A percentile compares a stretch with the other conserved stretches of the same genome.
phyloP scores from a whole-genome alignment of 2,329 filamentous ascomycete species.

The Phialophora tarda region DNA sequence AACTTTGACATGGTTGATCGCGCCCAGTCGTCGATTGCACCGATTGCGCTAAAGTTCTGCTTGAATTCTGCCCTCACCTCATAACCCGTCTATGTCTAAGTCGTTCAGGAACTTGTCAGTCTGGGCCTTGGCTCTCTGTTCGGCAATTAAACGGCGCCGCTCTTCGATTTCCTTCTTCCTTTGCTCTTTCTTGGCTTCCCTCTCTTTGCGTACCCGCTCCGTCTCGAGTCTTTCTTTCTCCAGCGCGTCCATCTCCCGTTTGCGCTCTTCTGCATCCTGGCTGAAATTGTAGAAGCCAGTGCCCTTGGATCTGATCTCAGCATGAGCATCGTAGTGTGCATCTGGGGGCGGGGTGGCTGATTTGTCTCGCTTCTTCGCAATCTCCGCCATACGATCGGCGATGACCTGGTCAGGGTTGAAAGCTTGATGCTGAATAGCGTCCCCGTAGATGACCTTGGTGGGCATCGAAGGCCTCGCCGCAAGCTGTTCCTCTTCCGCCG shows the following conservation, averaged over 20 bases:
- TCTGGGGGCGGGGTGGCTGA: conserved; percentile 79
- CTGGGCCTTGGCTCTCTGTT: conserved; percentile 67
- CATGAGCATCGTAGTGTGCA: conserved; percentile 82
- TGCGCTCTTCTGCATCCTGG: conserved; percentile 69
- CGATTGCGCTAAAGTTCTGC: no score
- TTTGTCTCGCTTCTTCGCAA: conserved; percentile 78
- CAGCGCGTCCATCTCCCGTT: conserved; percentile 77
- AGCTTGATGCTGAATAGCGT: conserved; percentile 80
- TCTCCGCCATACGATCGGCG: conserved; percentile 72
- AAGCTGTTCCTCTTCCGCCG: conserved; percentile 70
- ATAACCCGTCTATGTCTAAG: conserved; percentile 31
- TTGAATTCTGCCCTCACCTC: conserved; percentile 8
- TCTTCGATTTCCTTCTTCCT: conserved; percentile 68
- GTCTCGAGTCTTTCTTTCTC: conserved; percentile 71
- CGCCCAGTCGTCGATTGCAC: no score
- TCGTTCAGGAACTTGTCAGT: conserved; percentile 75
- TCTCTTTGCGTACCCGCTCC: conserved; percentile 64
- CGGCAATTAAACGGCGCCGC: conserved; percentile 55
- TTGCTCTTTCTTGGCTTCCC: conserved; percentile 63
- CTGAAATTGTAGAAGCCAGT: conserved; percentile 92
- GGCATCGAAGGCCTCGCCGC: conserved; percentile 66
- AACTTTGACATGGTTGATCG: neutral
- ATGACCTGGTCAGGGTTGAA: conserved; percentile 75
- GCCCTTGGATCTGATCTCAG: conserved; percentile 84
- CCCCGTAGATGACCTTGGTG: conserved; percentile 77